Evolutionary conservation across 2,329 filamentous ascomycete species (phyloP), one percentile per base, ranked within the genome.

Genomic region (Neonectria neomacrospora): DNA sequence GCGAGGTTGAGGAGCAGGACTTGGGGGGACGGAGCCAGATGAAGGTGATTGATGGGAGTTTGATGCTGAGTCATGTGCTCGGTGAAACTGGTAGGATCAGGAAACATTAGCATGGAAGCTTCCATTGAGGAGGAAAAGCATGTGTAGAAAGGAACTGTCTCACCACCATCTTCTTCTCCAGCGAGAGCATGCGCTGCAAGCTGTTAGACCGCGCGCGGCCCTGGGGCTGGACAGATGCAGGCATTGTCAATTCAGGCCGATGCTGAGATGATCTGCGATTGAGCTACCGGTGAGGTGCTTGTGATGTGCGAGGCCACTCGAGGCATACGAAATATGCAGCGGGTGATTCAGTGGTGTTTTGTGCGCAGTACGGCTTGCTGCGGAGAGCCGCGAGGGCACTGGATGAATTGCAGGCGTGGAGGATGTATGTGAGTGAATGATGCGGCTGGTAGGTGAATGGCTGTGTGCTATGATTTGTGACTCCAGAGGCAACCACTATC

Each of bases 151-250:
- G 12, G 34, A 5, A 10, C 42, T 48, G 48, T 73, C 80, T 79
- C 79, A 88, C 87, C 83, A 86, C 87, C 75, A 80, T 82, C 73
- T 80, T 81, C 72, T 84, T 86, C 72, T 89, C 87, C 54, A 88
- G 76, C 69, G 88, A 85, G 52, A 88, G 79, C 86, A 89, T 88
- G 63, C 80, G 81, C 74, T 87, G 81, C 67, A 88, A 82, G 74
- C 82, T 86, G 72, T 82, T 81, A 65, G 80, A 79, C 63, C 72
- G 71, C 52, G 61, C 11, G 37, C 69, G 71, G 65, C 60, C 64
- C 47, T 70, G 64, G 10, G 66, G 54, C 28, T 64, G 65, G 51
- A 56, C 55, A 41, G 58, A 32, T 47, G 67, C 64, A 42, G 64
- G 32, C 71, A 73, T 73, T 42, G 58, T 53, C 50, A 39, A 41